Conservation (phyloP, 306 rosid species). For the Vachellia collinsii region DNA sequence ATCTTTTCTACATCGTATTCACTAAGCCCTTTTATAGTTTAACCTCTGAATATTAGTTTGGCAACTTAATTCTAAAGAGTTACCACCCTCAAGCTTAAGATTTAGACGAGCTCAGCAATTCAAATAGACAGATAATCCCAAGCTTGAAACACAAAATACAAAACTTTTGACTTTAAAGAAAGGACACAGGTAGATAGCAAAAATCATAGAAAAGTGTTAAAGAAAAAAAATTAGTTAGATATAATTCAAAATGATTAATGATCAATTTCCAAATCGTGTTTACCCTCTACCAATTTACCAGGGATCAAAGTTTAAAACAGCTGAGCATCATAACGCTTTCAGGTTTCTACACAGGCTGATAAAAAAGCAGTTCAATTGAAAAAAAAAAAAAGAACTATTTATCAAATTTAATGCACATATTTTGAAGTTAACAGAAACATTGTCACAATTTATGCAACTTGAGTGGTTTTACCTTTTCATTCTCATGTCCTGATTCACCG, state of each 20-base stretch:
- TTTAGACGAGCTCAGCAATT: background rate
- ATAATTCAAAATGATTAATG: background rate
- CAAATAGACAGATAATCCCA: background rate
- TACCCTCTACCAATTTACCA: background rate
- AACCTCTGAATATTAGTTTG: background rate
- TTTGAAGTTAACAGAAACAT: conserved; percentile 13
- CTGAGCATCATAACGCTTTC: background rate
- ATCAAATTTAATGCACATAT: conserved; percentile 7
- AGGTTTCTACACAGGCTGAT: background rate
- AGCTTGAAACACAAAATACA: background rate
- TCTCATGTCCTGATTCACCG: conserved; percentile 94
- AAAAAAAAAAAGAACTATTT: conserved; percentile 24
- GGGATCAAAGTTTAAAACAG: background rate
- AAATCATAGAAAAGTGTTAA: background rate
- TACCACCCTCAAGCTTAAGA: background rate
- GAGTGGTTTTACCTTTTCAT: conserved; percentile 56
- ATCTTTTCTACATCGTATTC: background rate
- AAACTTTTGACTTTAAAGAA: background rate
- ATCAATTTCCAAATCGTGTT: background rate
- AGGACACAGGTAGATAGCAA: background rate
- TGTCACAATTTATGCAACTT: background rate
- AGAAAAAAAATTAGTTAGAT: background rate
- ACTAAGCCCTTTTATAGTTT: background rate
- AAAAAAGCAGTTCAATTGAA: background rate
- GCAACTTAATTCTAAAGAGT: background rate